Evolutionary conservation across 2,329 filamentous ascomycete genomes (phyloP), one percentile per base, ranked within the genome.

Genomic region (Parastagonospora nodorum): DNA sequence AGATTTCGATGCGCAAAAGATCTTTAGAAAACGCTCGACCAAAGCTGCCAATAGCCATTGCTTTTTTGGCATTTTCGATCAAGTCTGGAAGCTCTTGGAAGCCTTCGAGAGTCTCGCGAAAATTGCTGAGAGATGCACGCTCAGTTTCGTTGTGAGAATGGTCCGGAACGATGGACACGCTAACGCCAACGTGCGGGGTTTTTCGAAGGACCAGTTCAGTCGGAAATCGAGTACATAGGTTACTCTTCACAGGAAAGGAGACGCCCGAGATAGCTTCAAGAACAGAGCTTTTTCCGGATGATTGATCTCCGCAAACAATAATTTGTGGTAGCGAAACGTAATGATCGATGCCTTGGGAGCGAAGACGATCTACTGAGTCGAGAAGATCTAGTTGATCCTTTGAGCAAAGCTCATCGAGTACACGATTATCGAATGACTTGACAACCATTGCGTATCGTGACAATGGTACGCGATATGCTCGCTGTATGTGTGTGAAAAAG

Each of bases 171-270:
- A 83, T 78, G 1, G 71, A 76, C 30, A 81, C 75, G 5, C 70
- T 69, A n/a, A 82, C 63, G 2, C 58, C 68, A 0, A 68, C 57
- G 6, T 68, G 51, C 0, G 58, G 36, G 1, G 68, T 69, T 5
- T 76, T 75, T 2, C 80, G 75, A 8, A 86, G 71, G 29, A 82
- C 75, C 2, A 87, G 68, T 58, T 87, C 82, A 0, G 82, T 86
- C 0, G 83, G 78, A 52, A 86, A 86, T 0, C 81, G 76, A 0
- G 84, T 87, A 59, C 83, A 86, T 0, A 83, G 47, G 24, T 72
- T 78, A 8, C 78, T 77, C 4, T 83, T 80, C 8, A 39, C 31
- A 8, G 53, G 55, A 32, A 58, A 55, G 4, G 55, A 36, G 16
- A 88, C 78, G 4, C 80, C 77, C 0, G 84, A 82, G 14, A 61